Conservation (phyloP, 2,329 filamentous ascomycete genomes). For the Mycogone perniciosa region DNA sequence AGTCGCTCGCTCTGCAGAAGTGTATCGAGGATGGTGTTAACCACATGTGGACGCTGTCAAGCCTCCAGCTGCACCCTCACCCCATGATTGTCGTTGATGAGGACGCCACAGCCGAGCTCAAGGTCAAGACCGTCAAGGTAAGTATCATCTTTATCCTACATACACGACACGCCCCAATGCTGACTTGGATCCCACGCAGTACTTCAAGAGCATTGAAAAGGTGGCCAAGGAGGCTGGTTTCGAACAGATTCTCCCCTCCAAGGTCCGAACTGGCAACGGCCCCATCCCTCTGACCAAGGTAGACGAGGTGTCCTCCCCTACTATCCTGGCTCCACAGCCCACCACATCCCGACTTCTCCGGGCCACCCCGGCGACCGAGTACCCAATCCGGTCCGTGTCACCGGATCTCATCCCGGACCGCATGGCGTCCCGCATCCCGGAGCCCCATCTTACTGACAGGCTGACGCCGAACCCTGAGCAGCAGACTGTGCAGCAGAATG, state of each 20-base stretch:
- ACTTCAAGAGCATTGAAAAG: conserved; percentile 67
- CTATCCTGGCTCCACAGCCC: conserved; percentile 48
- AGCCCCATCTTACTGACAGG: conserved; percentile 38
- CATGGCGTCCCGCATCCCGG: conserved; percentile 52
- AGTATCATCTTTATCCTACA: conserved; percentile 10
- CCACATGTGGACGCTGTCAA: conserved; percentile 86
- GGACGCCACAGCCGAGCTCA: conserved; percentile 66
- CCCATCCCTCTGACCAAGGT: conserved; percentile 34
- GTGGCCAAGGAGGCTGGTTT: conserved; percentile 52
- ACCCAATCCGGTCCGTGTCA: conserved; percentile 48
- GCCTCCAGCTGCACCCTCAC: conserved; percentile 72
- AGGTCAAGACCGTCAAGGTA: conserved; percentile 66
- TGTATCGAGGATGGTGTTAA: conserved; percentile 78
- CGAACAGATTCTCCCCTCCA: conserved; percentile 51
- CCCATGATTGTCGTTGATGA: conserved; percentile 80
- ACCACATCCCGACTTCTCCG: conserved; percentile 49
- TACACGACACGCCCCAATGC: background rate
- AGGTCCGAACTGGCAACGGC: conserved; percentile 47
- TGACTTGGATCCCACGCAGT: conserved; percentile 31
- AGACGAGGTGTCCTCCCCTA: conserved; percentile 37
- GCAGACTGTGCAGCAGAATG: conserved; percentile 24
- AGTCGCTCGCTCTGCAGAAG: conserved; percentile 70
- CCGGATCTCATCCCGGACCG: conserved; percentile 57
- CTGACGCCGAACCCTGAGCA: conserved; percentile 44
- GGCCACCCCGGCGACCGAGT: conserved; percentile 50